phyloP scores from a whole-genome alignment of 495 filamentous ascomycete species.

The Hypoxylon cercidicola region DNA sequence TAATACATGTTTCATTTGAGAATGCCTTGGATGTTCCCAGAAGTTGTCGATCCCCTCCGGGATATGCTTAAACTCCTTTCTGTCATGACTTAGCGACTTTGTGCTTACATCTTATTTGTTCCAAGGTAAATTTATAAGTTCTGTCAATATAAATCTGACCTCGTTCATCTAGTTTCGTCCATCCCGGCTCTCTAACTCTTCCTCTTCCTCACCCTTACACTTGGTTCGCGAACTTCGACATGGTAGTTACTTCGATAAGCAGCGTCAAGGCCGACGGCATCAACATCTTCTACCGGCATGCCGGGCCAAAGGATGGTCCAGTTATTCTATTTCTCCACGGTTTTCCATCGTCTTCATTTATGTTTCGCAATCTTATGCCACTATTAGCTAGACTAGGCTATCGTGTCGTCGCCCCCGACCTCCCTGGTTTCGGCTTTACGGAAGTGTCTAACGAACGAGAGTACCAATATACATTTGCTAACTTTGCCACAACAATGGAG shows the following conservation, averaged over 20 bases:
- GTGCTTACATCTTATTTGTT: no score
- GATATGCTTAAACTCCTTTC: no score
- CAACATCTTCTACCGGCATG: constrained; percentile 67
- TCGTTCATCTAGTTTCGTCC: no score
- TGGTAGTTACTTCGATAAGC: neutral
- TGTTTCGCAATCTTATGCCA: constrained; percentile 70
- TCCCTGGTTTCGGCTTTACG: constrained; percentile 72
- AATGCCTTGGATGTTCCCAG: no score
- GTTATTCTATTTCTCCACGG: constrained; percentile 71
- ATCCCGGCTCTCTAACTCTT: no score
- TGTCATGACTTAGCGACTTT: no score
- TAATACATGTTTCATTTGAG: no score
- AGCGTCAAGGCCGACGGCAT: constrained; percentile 41
- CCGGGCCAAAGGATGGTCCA: constrained; percentile 54
- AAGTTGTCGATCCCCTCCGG: no score
- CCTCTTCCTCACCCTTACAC: neutral
- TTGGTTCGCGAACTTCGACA: constrained; percentile 8
- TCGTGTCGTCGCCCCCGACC: constrained; percentile 68
- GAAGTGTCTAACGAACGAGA: constrained; percentile 51
- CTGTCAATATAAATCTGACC: no score
- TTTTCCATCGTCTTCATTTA: constrained; percentile 70
- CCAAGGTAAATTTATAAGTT: no score
- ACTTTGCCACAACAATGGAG: constrained; percentile 57
- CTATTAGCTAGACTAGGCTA: constrained; percentile 60
- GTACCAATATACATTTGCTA: constrained; percentile 65